Percentiles rank a stretch among this genome's conserved stretches.
Evolutionary conservation across 495 filamentous ascomycete genomes (phyloP).

Genomic region (Oidiodendron maius): DNA sequence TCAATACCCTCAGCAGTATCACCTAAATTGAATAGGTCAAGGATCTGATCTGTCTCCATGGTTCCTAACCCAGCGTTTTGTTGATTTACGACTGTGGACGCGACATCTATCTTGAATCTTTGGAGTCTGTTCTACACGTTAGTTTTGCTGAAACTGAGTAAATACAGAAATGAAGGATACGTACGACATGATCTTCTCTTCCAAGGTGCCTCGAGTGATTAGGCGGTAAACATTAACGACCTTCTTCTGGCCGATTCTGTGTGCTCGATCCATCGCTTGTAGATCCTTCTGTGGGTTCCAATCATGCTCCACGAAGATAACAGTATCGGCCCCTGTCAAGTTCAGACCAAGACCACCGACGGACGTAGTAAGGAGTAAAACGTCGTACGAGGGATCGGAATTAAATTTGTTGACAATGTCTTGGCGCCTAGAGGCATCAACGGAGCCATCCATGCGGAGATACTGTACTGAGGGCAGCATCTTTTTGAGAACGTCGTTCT

Average conservation of each 20-base stretch:
- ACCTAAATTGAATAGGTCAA: slow-evolving; percentile 91
- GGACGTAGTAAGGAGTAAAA: slow-evolving; percentile 84
- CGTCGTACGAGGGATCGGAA: slow-evolving; percentile 91
- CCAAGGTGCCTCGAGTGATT: slow-evolving; percentile 89
- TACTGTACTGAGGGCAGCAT: slow-evolving; percentile 83
- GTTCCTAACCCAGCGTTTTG: slow-evolving; percentile 87
- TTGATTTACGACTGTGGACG: slow-evolving; percentile 96
- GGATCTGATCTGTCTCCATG: slow-evolving; percentile 97
- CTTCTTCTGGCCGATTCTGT: slow-evolving; percentile 98
- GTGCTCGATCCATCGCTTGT: slow-evolving; percentile 97
- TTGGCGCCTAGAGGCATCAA: slow-evolving; percentile 85
- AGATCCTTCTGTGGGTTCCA: slow-evolving; percentile 99
- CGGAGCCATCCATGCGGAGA: slow-evolving; percentile 83
- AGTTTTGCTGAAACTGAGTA: not conserved
- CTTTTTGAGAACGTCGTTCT: slow-evolving; percentile 79
- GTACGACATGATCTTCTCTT: slow-evolving; percentile 96
- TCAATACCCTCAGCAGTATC: slow-evolving; percentile 65
- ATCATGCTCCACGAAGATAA: slow-evolving; percentile 99
- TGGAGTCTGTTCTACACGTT: slow-evolving; percentile 73
- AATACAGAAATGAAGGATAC: slow-evolving; percentile 21
- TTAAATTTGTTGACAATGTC: slow-evolving; percentile 99
- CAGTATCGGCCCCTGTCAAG: slow-evolving; percentile 93
- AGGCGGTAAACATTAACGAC: slow-evolving; percentile 98
- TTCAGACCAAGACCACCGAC: slow-evolving; percentile 95
- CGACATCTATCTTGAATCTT: slow-evolving; percentile 99